Evolutionary conservation across 345 rosid species (phyloP).

Genomic region (Rhizophora apiculata): DNA sequence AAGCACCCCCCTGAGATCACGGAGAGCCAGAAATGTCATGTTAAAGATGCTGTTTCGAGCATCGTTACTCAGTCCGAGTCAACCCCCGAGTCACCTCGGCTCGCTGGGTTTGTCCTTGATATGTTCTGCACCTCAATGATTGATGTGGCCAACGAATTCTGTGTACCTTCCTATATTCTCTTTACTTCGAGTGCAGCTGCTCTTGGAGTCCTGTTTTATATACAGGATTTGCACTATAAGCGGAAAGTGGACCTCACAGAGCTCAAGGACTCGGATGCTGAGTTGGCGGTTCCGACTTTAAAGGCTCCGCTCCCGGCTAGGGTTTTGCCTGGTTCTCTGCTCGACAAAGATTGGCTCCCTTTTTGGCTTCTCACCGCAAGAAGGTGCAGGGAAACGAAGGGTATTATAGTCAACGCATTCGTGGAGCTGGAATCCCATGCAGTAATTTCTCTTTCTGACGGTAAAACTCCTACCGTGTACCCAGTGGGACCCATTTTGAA

Average conservation of each 20-base stretch:
- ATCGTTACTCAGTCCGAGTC: neutral
- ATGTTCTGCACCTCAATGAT: conserved; percentile 16
- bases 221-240: conserved; percentile 10
- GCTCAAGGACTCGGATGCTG: conserved; percentile 9
- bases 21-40: conserved; percentile 14
- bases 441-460: neutral
- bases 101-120: conserved; percentile 19
- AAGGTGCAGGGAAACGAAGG: neutral
- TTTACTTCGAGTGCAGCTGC: conserved; percentile 13
- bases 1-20: neutral
- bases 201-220: neutral
- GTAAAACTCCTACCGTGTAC: neutral
- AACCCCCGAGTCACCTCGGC: neutral
- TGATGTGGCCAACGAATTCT: conserved; percentile 20
- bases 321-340: neutral
- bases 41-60: conserved; percentile 12
- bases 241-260: neutral
- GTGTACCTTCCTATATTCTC: conserved; percentile 20
- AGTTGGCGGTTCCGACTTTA: conserved; percentile 6
- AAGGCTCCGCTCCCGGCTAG: neutral
- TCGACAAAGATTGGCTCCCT: neutral
- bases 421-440: conserved; percentile 6
- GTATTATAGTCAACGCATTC: conserved; percentile 10
- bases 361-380: neutral
- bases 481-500: conserved; percentile 3